These are phyloP conservation scores for Rhipidocladum racemiflorum DNA, from an alignment of 176 grass and related monocot genomes.

Conservation along the genomic window DNA sequence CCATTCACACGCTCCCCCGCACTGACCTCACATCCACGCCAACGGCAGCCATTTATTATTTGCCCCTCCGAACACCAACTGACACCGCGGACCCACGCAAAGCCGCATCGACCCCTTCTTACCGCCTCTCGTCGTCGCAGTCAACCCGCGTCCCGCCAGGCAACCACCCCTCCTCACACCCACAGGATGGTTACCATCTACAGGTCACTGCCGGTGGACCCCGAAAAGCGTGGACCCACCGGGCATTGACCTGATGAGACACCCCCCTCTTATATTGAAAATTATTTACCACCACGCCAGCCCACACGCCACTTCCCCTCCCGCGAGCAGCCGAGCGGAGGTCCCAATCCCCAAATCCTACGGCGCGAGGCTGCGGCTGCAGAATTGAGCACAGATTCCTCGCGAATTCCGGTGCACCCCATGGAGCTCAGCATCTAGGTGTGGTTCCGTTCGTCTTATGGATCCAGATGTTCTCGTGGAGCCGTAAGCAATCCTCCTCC, in stretches of 20 bases:
- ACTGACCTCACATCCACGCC: constrained; percentile 34
- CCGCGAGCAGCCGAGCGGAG: constrained; percentile 19
- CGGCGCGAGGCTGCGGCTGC: constrained; percentile 21
- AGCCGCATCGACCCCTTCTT: neutral
- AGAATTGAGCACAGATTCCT: constrained; percentile 7
- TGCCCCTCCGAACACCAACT: neutral
- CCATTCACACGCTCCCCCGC: constrained; percentile 18
- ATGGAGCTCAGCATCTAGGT: constrained; percentile 25
- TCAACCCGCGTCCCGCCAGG: constrained; percentile 38
- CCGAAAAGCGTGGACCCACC: neutral
- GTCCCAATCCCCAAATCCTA: constrained; percentile 35
- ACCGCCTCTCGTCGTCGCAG: constrained; percentile 41
- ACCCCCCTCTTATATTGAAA: neutral
- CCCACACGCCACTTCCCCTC: constrained; percentile 27
- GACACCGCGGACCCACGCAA: neutral
- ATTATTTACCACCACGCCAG: neutral
- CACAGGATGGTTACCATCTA: neutral
- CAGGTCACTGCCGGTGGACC: neutral
- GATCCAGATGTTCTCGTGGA: constrained; percentile 64
- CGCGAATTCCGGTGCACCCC: neutral
- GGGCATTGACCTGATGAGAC: neutral
- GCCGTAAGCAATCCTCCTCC: constrained; percentile 52
- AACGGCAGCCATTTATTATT: constrained; percentile 29
- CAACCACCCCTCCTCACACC: neutral
- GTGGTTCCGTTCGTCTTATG: constrained; percentile 11